Conservation (phyloP, 495 filamentous ascomycete genomes). For the Penicillium longicatenatum region DNA sequence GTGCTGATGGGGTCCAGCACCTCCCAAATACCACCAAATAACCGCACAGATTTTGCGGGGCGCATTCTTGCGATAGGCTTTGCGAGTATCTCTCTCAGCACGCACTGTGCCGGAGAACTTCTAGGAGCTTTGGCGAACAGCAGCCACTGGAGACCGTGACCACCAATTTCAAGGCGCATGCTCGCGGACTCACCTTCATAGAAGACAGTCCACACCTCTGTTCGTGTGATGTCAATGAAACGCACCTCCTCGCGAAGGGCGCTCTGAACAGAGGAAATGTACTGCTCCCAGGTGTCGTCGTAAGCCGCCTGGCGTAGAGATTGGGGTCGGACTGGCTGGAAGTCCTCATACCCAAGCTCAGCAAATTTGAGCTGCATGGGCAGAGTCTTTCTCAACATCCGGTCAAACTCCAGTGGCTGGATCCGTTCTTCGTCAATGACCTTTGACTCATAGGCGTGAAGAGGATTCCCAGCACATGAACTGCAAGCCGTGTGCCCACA, state of each 20-base stretch:
- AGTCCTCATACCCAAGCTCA: conserved; percentile 33
- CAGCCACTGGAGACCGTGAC: conserved; percentile 50
- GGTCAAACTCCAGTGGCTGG: conserved; percentile 51
- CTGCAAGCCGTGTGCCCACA: conserved; percentile 60
- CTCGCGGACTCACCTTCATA: conserved; percentile 51
- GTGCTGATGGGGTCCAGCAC: conserved; percentile 47
- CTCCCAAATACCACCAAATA: conserved; percentile 55
- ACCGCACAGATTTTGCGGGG: conserved; percentile 19
- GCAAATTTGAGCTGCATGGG: conserved; percentile 47
- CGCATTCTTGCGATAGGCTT: conserved; percentile 59
- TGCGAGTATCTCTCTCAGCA: conserved; percentile 46
- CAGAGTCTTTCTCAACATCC: conserved; percentile 41
- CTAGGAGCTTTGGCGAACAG: conserved; percentile 51
- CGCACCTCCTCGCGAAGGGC: conserved; percentile 45
- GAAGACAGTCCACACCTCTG: conserved; percentile 51
- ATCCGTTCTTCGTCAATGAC: conserved; percentile 28
- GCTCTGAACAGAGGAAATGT: not conserved
- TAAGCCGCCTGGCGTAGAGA: not conserved
- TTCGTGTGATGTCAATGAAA: conserved; percentile 49
- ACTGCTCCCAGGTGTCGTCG: conserved; percentile 2
- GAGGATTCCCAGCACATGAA: conserved; percentile 57
- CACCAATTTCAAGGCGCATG: conserved; percentile 52
- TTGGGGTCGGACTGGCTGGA: conserved; percentile 18
- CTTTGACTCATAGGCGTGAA: conserved; percentile 48
- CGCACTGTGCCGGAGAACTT: conserved; percentile 38